Evolutionary conservation across 2,329 filamentous ascomycete species (phyloP), one percentile per base, ranked within the genome.

Genomic region (Drechslerella dactyloides): DNA sequence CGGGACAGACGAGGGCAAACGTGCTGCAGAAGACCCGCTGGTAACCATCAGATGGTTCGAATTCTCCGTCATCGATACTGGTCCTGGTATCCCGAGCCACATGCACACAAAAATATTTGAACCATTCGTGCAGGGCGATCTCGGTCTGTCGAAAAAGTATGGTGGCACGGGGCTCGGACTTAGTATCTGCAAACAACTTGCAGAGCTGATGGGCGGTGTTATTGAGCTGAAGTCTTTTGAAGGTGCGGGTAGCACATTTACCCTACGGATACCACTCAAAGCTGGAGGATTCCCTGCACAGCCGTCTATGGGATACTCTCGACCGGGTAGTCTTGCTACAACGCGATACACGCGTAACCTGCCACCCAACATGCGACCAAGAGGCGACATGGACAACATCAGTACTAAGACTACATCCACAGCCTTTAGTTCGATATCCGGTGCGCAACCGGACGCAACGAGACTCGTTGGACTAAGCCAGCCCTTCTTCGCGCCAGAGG

Each of bases 181-280:
- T 0, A 93, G 92, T 78, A 93, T 93, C 74, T 90, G 87, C 40
- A 84, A 89, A 23, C 86, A 90, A 61, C 82, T 94, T n/a, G 90
- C 89, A 0, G 90, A 93, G 77, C 81, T 93, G 10, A 90, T 93
- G 78, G 89, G 90, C 19, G 90, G 90, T 2, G 87, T 90, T 70
- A 92, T 94, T 52, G 90, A 90, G 1, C 88, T 93, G 51, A 74
- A 75, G 21, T 75, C 69, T 27, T 69, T 69, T 40, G 63, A 75
- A 73, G 70, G 74, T 56, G 54, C 70, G 37, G 57, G 74, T 51
- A 91, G 90, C 46, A 90, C 86, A 0, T 96, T 97, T 76, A 93
- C 84, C 0, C 88, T 96, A 85, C 85, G 85, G 24, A 91, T 96
- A 42, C 93, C 93, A 1, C 82, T 96, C 24, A 89, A 51, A 63